Evolutionary conservation across 768 basidiomycete species (phyloP).

Genomic region (Xerocomellus chrysenteron): DNA sequence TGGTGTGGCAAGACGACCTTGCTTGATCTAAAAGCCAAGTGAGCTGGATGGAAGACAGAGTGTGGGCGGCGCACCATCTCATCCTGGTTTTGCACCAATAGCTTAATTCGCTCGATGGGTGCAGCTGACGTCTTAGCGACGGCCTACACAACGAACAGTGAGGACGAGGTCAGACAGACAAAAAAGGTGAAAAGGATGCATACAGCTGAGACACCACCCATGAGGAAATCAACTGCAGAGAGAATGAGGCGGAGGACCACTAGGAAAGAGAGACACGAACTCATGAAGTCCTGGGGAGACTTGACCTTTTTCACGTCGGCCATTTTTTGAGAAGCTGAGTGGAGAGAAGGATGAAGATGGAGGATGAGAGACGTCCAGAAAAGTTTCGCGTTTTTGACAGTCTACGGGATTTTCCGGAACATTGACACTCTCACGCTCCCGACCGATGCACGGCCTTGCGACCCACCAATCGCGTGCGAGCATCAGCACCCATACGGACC

Average conservation of each 20-base stretch:
- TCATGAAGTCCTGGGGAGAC: slow-evolving; percentile 86
- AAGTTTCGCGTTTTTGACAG: slow-evolving; percentile 49
- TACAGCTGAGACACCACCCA: slow-evolving; percentile 94
- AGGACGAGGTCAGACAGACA: slow-evolving; percentile 5
- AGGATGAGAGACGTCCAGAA: slow-evolving; percentile 45
- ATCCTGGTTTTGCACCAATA: slow-evolving; percentile 98
- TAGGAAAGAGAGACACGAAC: slow-evolving; percentile 36
- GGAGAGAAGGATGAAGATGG: slow-evolving; percentile 43
- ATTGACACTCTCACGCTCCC: slow-evolving; percentile 27
- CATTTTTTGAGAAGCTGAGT: slow-evolving; percentile 66
- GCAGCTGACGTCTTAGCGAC: slow-evolving; percentile 99
- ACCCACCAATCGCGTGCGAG: slow-evolving; percentile 7
- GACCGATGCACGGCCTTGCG: slow-evolving; percentile 16
- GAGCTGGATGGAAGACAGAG: slow-evolving; percentile 1
- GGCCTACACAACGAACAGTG: slow-evolving; percentile 54
- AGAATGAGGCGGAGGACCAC: slow-evolving; percentile 13
- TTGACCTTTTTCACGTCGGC: slow-evolving; percentile 83
- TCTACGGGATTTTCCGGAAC: slow-evolving; percentile 33
- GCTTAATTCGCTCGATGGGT: slow-evolving; percentile 99
- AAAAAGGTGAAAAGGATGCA: slow-evolving; percentile 27
- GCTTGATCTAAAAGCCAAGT: slow-evolving; percentile 76
- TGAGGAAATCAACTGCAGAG: slow-evolving; percentile 80
- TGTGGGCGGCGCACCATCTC: slow-evolving; percentile 76
- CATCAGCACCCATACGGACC: background rate
- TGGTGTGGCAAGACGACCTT: slow-evolving; percentile 92